These are phyloP conservation scores for Aspergillus cavernicola DNA, from an alignment of 495 filamentous ascomycete species.

Conservation along the genomic window DNA sequence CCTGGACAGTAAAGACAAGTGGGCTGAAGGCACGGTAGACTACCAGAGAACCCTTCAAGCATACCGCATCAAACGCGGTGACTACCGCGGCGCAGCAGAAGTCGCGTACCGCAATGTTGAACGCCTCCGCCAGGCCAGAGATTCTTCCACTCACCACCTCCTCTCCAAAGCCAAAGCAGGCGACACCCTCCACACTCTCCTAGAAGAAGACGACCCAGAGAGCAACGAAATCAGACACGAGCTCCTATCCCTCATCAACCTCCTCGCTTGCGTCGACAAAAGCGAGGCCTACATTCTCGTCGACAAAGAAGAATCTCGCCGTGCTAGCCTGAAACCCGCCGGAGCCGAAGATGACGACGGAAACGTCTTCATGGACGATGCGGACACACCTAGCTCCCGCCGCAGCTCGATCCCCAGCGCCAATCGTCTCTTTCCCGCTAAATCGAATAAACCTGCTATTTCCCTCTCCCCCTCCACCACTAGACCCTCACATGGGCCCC, in stretches of 20 bases:
- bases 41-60: slow-evolving; percentile 85
- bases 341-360: slow-evolving; percentile 35
- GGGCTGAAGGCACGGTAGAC: slow-evolving; percentile 32
- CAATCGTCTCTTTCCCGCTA: neutral
- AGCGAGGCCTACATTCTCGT: slow-evolving; percentile 72
- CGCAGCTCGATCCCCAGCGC: slow-evolving; percentile 13
- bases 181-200: slow-evolving; percentile 49
- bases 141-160: slow-evolving; percentile 41
- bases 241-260: slow-evolving; percentile 84
- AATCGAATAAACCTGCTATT: neutral
- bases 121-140: slow-evolving; percentile 50
- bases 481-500: slow-evolving; percentile 14
- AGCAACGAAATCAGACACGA: slow-evolving; percentile 55
- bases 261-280: slow-evolving; percentile 74
- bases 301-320: slow-evolving; percentile 34
- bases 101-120: slow-evolving; percentile 65
- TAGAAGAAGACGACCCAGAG: slow-evolving; percentile 48
- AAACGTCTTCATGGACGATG: slow-evolving; percentile 43
- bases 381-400: slow-evolving; percentile 12
- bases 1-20: slow-evolving; percentile 31
- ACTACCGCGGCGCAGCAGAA: slow-evolving; percentile 85
- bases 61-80: slow-evolving; percentile 76
- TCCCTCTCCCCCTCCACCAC: slow-evolving; percentile 15
- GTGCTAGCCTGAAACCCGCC: slow-evolving; percentile 24
- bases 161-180: slow-evolving; percentile 36